Percentiles rank a stretch among this genome's conserved stretches.
These are phyloP conservation scores for Musa troglodytarum DNA, from an alignment of 176 grass and related monocot genomes.

Conservation along the genomic window DNA sequence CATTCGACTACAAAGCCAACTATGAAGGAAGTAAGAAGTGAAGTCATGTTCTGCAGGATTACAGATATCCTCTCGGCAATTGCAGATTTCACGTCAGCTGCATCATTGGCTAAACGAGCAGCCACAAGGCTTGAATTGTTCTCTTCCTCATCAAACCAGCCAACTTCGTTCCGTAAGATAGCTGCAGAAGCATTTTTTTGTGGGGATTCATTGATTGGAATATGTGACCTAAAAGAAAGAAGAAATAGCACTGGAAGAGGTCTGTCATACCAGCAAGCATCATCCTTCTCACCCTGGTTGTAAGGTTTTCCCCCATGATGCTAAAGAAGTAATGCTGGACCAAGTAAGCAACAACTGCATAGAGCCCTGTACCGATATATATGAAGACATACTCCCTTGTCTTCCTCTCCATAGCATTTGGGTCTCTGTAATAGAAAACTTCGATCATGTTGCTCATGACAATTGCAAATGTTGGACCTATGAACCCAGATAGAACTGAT, in stretches of 20 bases:
- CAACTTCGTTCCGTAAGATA: slow-evolving; percentile 91
- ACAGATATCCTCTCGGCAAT: slow-evolving; percentile 96
- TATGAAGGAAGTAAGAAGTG: slow-evolving; percentile 83
- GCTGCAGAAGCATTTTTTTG: slow-evolving; percentile 37
- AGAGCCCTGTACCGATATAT: slow-evolving; percentile 89
- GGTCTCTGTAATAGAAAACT: slow-evolving; percentile 90
- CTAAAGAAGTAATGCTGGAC: slow-evolving; percentile 98
- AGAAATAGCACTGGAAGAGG: background rate
- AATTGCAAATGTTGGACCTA: slow-evolving; percentile 89
- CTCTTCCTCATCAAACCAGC: slow-evolving; percentile 97
- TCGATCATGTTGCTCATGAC: slow-evolving; percentile 96
- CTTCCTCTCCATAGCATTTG: slow-evolving; percentile 71
- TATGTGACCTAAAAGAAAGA: background rate
- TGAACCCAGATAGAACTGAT: slow-evolving; percentile 84
- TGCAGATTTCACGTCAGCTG: slow-evolving; percentile 80
- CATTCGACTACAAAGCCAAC: slow-evolving; percentile 89
- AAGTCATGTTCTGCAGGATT: slow-evolving; percentile 89
- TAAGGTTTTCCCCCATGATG: slow-evolving; percentile 99
- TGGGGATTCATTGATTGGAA: background rate
- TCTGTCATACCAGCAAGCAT: slow-evolving; percentile 65
- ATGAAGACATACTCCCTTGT: slow-evolving; percentile 91
- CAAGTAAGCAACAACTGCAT: slow-evolving; percentile 82
- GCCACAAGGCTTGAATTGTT: slow-evolving; percentile 95
- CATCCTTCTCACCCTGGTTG: slow-evolving; percentile 87
- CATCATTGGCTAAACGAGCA: slow-evolving; percentile 78